Percentiles rank a stretch among this genome's conserved stretches.
These are phyloP conservation scores for Candida nanaspora DNA, from an alignment of 805 yeast genomes.

Conservation along the genomic window DNA sequence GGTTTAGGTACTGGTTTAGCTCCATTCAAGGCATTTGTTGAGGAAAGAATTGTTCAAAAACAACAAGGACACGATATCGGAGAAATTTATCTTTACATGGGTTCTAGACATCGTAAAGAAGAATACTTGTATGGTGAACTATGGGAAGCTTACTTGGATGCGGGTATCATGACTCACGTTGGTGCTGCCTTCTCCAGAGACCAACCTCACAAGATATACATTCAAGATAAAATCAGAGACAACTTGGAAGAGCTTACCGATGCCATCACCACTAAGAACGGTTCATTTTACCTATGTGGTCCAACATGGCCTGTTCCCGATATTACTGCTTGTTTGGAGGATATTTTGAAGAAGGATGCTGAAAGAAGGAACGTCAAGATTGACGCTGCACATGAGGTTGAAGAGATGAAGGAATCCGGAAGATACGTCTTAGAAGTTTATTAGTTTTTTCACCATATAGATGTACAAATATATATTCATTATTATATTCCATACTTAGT, in stretches of 20 bases:
- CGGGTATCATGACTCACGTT: conserved; percentile 85
- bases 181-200: conserved; percentile 99
- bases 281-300: conserved; percentile 94
- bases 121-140: conserved; percentile 94
- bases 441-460: conserved; percentile 24
- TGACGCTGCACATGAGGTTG: conserved; percentile 75
- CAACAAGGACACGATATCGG: conserved; percentile 88
- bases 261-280: conserved; percentile 71
- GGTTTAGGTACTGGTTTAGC: conserved; percentile 98
- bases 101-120: conserved; percentile 92
- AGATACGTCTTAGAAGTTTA: conserved; percentile 92
- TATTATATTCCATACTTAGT: not conserved
- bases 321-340: conserved; percentile 82
- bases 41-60: conserved; percentile 90
- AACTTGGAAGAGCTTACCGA: conserved; percentile 64
- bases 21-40: conserved; percentile 95
- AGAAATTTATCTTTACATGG: conserved; percentile 78
- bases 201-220: conserved; percentile 89
- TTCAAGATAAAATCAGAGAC: conserved; percentile 88
- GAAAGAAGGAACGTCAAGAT: conserved; percentile 54
- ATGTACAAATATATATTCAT: too few relatives aligned
- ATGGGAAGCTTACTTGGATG: conserved; percentile 94
- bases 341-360: conserved; percentile 70
- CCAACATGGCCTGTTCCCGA: conserved; percentile 99
- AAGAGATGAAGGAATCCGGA: conserved; percentile 87